These are phyloP conservation scores for Heliosperma pusillum DNA, from an alignment of 148 eudicot species.

Conservation along the genomic window DNA sequence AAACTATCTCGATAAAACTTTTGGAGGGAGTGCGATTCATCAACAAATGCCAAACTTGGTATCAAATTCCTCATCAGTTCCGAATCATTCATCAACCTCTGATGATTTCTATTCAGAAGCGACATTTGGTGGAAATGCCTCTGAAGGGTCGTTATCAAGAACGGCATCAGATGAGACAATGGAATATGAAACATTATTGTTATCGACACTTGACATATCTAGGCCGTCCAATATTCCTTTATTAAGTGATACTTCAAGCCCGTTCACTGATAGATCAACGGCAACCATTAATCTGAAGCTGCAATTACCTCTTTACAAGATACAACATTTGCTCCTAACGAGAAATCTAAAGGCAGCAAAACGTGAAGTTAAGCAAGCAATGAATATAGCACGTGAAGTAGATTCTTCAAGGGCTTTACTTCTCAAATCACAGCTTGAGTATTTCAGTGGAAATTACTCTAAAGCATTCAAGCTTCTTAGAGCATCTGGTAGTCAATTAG, in stretches of 20 bases:
- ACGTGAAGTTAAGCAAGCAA: conserved; percentile 78
- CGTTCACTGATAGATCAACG: conserved; percentile 47
- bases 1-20: conserved; percentile 66
- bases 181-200: conserved; percentile 64
- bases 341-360: conserved; percentile 88
- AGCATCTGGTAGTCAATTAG: conserved; percentile 66
- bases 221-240: conserved; percentile 49
- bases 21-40: conserved; percentile 43
- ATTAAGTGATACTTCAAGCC: conserved; percentile 44
- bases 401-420: conserved; percentile 80
- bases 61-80: conserved; percentile 55
- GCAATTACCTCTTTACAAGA: conserved; percentile 74
- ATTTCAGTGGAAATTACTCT: conserved; percentile 71
- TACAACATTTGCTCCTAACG: conserved; percentile 63
- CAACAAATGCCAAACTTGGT: conserved; percentile 48
- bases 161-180: conserved; percentile 81
- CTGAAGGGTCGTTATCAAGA: conserved; percentile 64
- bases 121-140: conserved; percentile 31
- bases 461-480: conserved; percentile 85
- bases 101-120: conserved; percentile 56
- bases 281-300: conserved; percentile 66
- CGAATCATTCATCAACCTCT: conserved; percentile 43
- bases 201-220: conserved; percentile 64
- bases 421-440: conserved; percentile 89
- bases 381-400: conserved; percentile 75